Percentiles rank a stretch among this genome's conserved stretches.
Evolutionary conservation across 306 rosid genomes (phyloP).

Genomic region (Fagus sylvatica): DNA sequence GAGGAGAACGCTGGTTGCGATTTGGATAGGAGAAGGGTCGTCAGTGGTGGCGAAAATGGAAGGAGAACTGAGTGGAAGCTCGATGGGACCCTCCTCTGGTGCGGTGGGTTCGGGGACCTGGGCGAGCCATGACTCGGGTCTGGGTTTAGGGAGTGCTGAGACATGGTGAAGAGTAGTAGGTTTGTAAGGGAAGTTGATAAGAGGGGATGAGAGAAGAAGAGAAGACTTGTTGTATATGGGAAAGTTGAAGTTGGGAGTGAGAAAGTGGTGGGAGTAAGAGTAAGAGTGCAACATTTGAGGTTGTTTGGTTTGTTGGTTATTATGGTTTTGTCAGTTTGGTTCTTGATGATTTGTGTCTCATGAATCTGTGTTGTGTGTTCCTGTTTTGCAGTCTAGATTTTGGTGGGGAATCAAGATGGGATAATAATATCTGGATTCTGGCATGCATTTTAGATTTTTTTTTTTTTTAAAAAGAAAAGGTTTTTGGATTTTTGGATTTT

Average conservation of each 20-base stretch:
- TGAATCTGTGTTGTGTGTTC: neutral
- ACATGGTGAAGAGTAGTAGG: slow-evolving; percentile 42
- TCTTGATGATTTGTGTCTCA: neutral
- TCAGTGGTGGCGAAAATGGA: slow-evolving; percentile 70
- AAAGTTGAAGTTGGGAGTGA: slow-evolving; percentile 26
- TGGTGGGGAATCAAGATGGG: too few relatives aligned
- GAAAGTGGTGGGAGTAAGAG: slow-evolving; percentile 37
- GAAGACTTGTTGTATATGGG: slow-evolving; percentile 5
- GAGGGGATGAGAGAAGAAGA: slow-evolving; percentile 19
- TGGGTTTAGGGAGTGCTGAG: slow-evolving; percentile 35
- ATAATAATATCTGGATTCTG: neutral
- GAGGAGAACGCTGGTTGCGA: slow-evolving; percentile 87
- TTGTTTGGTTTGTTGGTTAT: neutral
- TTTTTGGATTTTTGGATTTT: neutral
- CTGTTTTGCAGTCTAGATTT: neutral
- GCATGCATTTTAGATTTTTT: neutral
- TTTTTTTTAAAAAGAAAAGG: neutral
- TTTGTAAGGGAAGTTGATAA: slow-evolving; percentile 32
- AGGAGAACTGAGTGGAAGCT: slow-evolving; percentile 53
- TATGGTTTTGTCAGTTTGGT: slow-evolving; percentile 2
- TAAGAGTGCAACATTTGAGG: slow-evolving; percentile 58
- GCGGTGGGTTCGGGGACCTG: slow-evolving; percentile 42
- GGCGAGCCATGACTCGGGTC: slow-evolving; percentile 41
- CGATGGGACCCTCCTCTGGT: slow-evolving; percentile 65
- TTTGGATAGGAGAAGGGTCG: slow-evolving; percentile 76